phyloP scores from a whole-genome alignment of 306 rosid genomes.

The Vigna radiata region DNA sequence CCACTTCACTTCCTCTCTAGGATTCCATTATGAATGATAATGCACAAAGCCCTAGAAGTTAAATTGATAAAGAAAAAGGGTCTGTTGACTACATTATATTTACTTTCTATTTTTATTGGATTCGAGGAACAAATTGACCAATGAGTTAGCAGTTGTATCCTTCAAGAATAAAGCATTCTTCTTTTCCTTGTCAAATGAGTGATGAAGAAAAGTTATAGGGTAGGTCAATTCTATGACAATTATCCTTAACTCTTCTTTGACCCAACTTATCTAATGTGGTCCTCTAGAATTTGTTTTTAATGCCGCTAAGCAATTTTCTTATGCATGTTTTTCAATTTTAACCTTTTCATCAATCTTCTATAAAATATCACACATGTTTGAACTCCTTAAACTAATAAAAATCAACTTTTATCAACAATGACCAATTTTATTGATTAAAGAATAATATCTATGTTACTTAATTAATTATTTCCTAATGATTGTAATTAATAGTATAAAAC shows the following conservation, averaged over 20 bases:
- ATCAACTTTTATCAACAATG: neutral
- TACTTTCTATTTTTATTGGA: conserved; percentile 37
- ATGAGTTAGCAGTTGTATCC: conserved; percentile 34
- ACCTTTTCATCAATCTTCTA: neutral
- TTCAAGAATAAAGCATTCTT: conserved; percentile 33
- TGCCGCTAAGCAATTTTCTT: neutral
- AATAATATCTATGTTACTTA: neutral
- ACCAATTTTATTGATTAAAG: neutral
- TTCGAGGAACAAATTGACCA: conserved; percentile 47
- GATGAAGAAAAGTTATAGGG: conserved; percentile 6
- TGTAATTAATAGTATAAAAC: too few species aligned
- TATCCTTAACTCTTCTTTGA: conserved; percentile 17
- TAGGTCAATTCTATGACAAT: conserved; percentile 21
- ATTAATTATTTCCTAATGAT: too few species aligned
- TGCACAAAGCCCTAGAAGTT: conserved; percentile 57
- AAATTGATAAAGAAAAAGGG: conserved; percentile 38
- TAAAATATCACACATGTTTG: neutral
- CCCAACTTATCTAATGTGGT: conserved; percentile 1
- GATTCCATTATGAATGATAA: conserved; percentile 48
- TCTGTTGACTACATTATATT: conserved; percentile 39
- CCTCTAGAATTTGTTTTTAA: neutral
- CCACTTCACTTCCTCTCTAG: conserved; percentile 30
- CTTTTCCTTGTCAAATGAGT: conserved; percentile 39
- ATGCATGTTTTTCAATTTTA: neutral
- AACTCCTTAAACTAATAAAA: neutral